Percentiles rank a stretch among this genome's conserved stretches.
phyloP scores from a whole-genome alignment of 1,284 basidiomycete species.

The Cryptococcus depauperatus region DNA sequence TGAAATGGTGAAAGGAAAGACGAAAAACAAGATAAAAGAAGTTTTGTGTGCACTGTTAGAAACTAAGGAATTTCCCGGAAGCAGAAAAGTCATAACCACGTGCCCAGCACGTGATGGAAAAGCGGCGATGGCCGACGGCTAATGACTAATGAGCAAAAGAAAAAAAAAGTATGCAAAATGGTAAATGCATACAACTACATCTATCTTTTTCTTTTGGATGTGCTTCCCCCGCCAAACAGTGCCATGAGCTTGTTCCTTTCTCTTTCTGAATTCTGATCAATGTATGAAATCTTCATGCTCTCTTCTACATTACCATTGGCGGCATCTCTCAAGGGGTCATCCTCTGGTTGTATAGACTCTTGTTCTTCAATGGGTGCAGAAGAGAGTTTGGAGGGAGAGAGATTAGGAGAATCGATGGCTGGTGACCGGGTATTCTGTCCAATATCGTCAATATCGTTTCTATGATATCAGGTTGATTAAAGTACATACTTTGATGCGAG shows the following conservation, averaged over 20 bases:
- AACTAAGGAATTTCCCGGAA: too few species aligned
- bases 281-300: constrained; percentile 10
- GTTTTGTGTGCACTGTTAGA: too few species aligned
- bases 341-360: constrained; percentile 1
- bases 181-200: neutral
- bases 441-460: neutral
- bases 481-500: constrained; percentile 11
- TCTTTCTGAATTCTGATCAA: constrained; percentile 8
- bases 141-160: neutral
- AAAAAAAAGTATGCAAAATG: neutral
- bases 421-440: neutral
- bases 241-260: constrained; percentile 14
- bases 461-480: neutral
- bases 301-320: constrained; percentile 3
- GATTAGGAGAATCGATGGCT: neutral
- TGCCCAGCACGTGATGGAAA: too few species aligned
- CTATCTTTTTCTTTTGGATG: neutral
- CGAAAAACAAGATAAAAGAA: too few species aligned
- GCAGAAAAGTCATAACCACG: too few species aligned
- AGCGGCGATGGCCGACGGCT: neutral
- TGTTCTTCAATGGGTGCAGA: neutral
- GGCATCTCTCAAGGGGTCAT: neutral
- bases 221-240: constrained; percentile 4
- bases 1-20: too few species aligned
- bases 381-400: neutral